phyloP scores from a whole-genome alignment of 148 eudicot species.

The Persicaria tinctoria region DNA sequence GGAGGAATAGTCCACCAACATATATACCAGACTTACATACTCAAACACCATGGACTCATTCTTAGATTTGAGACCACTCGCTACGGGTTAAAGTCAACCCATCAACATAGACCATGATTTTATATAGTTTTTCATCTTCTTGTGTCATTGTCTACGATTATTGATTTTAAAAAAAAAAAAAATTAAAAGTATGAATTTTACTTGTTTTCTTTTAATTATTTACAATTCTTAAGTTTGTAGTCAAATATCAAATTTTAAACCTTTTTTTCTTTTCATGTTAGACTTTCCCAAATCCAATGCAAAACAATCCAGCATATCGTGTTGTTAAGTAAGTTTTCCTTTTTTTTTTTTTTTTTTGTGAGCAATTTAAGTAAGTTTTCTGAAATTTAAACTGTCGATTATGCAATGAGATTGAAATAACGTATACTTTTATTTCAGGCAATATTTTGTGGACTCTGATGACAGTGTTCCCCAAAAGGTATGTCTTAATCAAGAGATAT shows the following conservation, averaged over 20 bases:
- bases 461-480: constrained; percentile 85
- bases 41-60: no score
- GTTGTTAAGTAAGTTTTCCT: constrained; percentile 66
- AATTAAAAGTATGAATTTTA: background rate
- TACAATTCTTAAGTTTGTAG: background rate
- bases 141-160: no score
- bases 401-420: background rate
- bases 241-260: background rate
- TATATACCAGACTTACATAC: no score
- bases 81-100: no score
- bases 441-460: constrained; percentile 75
- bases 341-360: background rate
- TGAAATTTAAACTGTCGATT: background rate
- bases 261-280: constrained; percentile 21
- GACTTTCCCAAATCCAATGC: constrained; percentile 83
- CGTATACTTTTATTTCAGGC: constrained; percentile 49
- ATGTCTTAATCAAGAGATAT: background rate
- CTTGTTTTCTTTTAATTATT: no score
- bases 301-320: constrained; percentile 80
- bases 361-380: background rate
- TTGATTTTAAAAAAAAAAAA: no score
- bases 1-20: no score
- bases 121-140: no score
- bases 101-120: no score
- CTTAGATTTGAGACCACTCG: no score